Evolutionary conservation across 768 basidiomycete genomes (phyloP), one percentile per base, ranked within the genome.

Genomic region (Hypsizygus marmoreus): DNA sequence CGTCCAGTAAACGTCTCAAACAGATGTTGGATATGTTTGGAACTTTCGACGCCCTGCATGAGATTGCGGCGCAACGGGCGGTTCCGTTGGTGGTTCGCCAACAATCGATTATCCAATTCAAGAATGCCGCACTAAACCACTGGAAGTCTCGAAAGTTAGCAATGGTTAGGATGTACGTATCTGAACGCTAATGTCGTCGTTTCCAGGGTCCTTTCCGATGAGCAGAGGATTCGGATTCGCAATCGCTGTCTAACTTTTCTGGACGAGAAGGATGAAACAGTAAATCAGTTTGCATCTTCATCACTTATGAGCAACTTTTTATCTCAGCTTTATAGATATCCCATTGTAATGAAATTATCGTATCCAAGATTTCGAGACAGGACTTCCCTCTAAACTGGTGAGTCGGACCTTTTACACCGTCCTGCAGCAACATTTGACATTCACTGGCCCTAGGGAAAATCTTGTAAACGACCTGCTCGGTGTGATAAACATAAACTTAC

Each of bases 71-170:
- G 22, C 76, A 81, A 54, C 69, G 66, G 51, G 64, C 73, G 2
- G 63, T 84, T n/a, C 84, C 88, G 11, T 63, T 86, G 28, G 69
- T 69, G 12, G 77, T 93, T 39, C 81, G 92, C 31, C 79, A 88
- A 54, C 88, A 89, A 62, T 82, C 87, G 19, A 89, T 91, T 51
- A 87, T 95, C 44, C 91, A 92, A 58, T 88, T 94, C 71, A 95
- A 95, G 69, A 95, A 94, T 56, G 75, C 77, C 1, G 84, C 83
- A 2, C 63, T 84, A 3, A 68, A 68, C 38, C 84, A 89, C 57
- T 95, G 93, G 93, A 75, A 79, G 59, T 85, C 84, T 24, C 70
- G 84, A 69, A 90, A 82, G 91, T 89, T 53, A 60, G 77, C 53
- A 36, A 5, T 30, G 19, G 13, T 23, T 32, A 12, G 9, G 34